Evolutionary conservation across 2,329 filamentous ascomycete species (phyloP), one percentile per base, ranked within the genome.

Genomic region (Aureobasidium sp.): DNA sequence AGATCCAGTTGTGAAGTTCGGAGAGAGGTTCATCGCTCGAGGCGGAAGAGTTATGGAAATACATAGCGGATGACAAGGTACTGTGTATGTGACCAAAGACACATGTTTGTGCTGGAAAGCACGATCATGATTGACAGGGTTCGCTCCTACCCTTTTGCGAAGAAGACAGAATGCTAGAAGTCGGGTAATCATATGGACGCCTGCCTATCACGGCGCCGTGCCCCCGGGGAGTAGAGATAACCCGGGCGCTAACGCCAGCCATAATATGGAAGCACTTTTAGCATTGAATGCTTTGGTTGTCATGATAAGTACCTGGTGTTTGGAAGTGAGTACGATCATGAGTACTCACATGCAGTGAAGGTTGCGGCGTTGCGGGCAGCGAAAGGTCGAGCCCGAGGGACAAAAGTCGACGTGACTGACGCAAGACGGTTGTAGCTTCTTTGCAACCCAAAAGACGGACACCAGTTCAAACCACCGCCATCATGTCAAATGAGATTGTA

Each of bases 381-480:
- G 45, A 60, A 60, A 60, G 11, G 24, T 29, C 14, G 22, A 40
- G 27, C 57, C 57, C 57, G 57, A 60, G 17, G 19, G 57, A 39
- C 45, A 60, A 50, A 60, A 60, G 57, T 50, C 57, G 19, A 48
- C 14, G 57, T 42, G 44, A 27, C 44, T 48, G 56, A 37, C 56
- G 40, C 53, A 35, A 35, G 53, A 31, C 5, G 17, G 42, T 15
- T 7, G 29, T 57, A 57, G 54, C 56, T 48, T 24, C 8, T 2
- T 22, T 6, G 9, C 5, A 14, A 24, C 29, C n/a, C 29, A 33
- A 35, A 42, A 31, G 52, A n/a, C 27, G 22, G 11, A 24, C n/a
- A 33, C 24, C 17, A 42, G 1, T n/a, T 47, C 17, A 6, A 17
- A 57, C 17, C 40, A 42, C 1, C 35, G 22, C 8, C 37, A 37